Base-by-base conservation (phyloP, 345 rosid genomes). In the Chamaenerion angustifolium region DNA sequence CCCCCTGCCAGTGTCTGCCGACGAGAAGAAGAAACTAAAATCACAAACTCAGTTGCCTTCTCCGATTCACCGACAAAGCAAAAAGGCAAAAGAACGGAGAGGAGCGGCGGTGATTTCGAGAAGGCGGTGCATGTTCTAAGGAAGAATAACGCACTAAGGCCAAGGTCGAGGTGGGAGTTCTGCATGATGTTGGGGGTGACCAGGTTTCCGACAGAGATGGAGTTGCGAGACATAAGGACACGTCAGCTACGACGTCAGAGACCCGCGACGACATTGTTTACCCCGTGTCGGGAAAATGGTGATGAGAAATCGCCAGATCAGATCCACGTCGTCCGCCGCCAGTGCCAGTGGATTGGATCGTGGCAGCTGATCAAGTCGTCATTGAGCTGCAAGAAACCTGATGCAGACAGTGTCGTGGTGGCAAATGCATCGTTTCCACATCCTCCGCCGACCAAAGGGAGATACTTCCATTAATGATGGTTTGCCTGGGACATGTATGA, bases 131-230 rank as follows among this genome's bases (percentile, higher is more conserved):
- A 45, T 6, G 49, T 12, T 4, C 10, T 44, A n/a, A 9, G 25
- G 0, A 63, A 49, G 44, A 62, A 45, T 14, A 12, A 40, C 25
- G 25, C 25, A 2, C 25, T 21, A 21, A 21, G 25, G 4, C 61
- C 69, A 16, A 78, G 68, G 73, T 80, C 82, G 5, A 61, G 73
- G 60, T 80, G n/a, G n/a, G n/a, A n/a, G n/a, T n/a, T n/a, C n/a
- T n/a, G 92, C 53, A 68, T 80, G 49, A 66, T 78, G 79, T 76
- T 85, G 50, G 88, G 92, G 40, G 67, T 69, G 64, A 65, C 71
- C 15, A 74, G 65, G 74, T 70, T 74, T 11, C 83, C 88, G 4
- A 71, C 71, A 16, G 86, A 61, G 63, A 78, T 75, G 65, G 83
- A 79, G 52, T 74, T 85, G 3, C 67, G 60, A 16, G 92, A 85